phyloP scores from a whole-genome alignment of 495 filamentous ascomycete genomes.

The Penicillium parvum region DNA sequence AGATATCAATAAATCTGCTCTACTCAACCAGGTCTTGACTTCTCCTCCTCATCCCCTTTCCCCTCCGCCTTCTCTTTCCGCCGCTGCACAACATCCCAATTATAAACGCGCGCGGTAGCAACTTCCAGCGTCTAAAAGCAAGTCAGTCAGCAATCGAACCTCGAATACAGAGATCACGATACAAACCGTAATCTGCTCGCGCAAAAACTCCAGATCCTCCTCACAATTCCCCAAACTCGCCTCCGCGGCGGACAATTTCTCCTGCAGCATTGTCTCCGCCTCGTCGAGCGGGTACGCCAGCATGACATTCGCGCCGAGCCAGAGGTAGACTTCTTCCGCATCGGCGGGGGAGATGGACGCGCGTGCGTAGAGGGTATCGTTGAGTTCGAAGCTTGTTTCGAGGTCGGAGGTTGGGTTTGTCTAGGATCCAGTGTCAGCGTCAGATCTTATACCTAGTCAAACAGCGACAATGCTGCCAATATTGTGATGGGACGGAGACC shows the following conservation, averaged over 20 bases:
- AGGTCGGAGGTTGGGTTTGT: conserved; percentile 39
- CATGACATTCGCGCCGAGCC: conserved; percentile 98
- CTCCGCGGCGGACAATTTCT: conserved; percentile 76
- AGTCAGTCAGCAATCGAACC: neutral
- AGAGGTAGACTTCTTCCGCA: conserved; percentile 92
- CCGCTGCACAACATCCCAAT: conserved; percentile 94
- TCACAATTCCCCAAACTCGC: conserved; percentile 77
- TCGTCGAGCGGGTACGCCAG: conserved; percentile 86
- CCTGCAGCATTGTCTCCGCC: conserved; percentile 71
- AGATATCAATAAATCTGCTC: conserved; percentile 4
- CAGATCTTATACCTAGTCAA: neutral
- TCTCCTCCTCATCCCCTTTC: conserved; percentile 43
- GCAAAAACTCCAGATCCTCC: conserved; percentile 92
- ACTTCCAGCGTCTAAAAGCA: conserved; percentile 81
- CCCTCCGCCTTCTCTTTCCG: conserved; percentile 78
- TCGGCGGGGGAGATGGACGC: conserved; percentile 74
- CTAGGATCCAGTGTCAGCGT: conserved; percentile 1
- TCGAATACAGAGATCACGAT: neutral
- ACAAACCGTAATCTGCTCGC: conserved; percentile 92
- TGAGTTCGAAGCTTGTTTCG: conserved; percentile 91
- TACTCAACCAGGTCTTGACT: conserved; percentile 4
- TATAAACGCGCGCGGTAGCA: conserved; percentile 93
- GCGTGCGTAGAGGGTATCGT: conserved; percentile 91
- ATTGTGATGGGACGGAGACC: conserved; percentile 1
- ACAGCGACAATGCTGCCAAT: too few relatives aligned